phyloP scores from a whole-genome alignment of 2,329 filamentous ascomycete species.

The Mycocentrospora acerina region DNA sequence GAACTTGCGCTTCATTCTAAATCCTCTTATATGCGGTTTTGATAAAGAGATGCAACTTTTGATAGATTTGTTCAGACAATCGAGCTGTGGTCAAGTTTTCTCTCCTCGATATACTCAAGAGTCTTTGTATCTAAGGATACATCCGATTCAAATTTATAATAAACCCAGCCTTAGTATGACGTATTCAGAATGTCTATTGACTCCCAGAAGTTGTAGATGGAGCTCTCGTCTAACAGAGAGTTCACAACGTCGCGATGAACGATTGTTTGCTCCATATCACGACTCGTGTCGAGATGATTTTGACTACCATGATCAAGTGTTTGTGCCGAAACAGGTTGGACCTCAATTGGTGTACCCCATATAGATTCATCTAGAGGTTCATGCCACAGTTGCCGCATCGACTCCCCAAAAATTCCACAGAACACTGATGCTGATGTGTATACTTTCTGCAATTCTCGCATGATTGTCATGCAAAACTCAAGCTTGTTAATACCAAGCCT shows the following conservation, averaged over 20 bases:
- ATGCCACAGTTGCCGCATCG: slow-evolving; percentile 4
- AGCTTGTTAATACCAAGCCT: slow-evolving; percentile 7
- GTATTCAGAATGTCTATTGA: slow-evolving; percentile 5
- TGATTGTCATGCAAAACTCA: slow-evolving; percentile 9
- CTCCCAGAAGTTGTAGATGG: slow-evolving; percentile 7
- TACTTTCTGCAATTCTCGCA: slow-evolving; percentile 7
- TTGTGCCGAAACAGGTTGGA: no score
- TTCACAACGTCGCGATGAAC: slow-evolving; percentile 4
- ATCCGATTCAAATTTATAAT: no score
- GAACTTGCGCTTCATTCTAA: no score
- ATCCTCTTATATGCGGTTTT: no score
- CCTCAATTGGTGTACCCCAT: no score
- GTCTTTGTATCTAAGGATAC: no score
- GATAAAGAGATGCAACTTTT: no score
- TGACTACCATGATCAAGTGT: no score
- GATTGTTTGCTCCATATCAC: background rate
- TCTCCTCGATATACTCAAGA: no score
- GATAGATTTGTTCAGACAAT: no score
- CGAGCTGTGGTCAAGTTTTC: no score
- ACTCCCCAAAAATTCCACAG: slow-evolving; percentile 8
- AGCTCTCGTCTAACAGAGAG: slow-evolving; percentile 4
- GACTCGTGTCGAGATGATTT: background rate
- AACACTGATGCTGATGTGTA: slow-evolving; percentile 9
- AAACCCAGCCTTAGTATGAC: no score
- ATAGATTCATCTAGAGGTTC: slow-evolving; percentile 1